phyloP scores from a whole-genome alignment of 83 land plant species.

The Picea abies region DNA sequence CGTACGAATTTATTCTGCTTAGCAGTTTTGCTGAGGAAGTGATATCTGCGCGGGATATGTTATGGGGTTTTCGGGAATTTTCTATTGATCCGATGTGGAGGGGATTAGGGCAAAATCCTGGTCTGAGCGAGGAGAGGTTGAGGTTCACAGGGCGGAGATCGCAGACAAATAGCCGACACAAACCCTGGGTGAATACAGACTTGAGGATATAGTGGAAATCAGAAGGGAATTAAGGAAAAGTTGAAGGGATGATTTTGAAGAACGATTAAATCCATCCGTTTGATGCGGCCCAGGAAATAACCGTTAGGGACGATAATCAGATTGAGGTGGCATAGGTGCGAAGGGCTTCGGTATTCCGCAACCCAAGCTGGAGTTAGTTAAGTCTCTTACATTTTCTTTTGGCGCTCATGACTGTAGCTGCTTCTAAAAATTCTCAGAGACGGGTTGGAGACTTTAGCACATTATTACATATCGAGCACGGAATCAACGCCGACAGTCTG shows the following conservation, averaged over 20 bases:
- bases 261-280: too few species aligned
- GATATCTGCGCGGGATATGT: neutral
- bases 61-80: neutral
- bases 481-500: neutral
- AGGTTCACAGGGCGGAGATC: neutral
- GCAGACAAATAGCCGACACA: neutral
- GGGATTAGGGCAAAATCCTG: neutral
- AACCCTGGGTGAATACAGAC: neutral
- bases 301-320: neutral
- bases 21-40: neutral
- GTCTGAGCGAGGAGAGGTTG: neutral
- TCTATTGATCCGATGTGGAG: neutral
- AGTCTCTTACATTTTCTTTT: neutral
- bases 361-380: neutral
- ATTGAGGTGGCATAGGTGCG: neutral
- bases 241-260: too few species aligned
- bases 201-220: too few species aligned
- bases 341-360: neutral
- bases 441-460: too few species aligned
- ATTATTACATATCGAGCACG: too few species aligned
- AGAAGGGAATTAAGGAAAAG: too few species aligned
- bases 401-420: too few species aligned
- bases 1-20: neutral
- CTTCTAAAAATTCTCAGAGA: too few species aligned
- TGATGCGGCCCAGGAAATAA: neutral